Base-by-base conservation (phyloP, 2,329 filamentous ascomycete genomes). In the Cephalotrichum gorgonifer region DNA sequence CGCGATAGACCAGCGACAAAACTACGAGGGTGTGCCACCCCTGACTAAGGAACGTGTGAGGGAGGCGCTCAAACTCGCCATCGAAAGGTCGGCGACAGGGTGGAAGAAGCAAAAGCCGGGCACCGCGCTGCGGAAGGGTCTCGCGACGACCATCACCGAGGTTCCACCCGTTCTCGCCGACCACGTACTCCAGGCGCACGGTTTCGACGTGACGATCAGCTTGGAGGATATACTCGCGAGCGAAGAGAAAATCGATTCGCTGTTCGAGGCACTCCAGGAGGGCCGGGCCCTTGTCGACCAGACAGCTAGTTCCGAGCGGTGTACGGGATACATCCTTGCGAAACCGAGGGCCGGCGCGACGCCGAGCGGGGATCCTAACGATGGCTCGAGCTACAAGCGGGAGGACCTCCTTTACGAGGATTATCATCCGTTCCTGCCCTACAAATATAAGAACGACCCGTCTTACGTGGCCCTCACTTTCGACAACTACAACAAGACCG, bases 391-490 rank as follows among this genome's bases (percentile, higher is more conserved):
- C 35, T 9, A 50, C 26, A 70, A 67, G 48, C 61, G 67, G 9
- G 64, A 69, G 4, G 69, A 72, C 43, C 61, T 93, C 6, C 70
- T 95, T 2, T 98, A 96, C 60, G 86, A 96, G 49, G 93, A 98
- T 58, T 97, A 96, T 58, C 91, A 97, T 57, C 93, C 93, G 0
- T 97, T 97, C 63, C 72, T 85, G 35, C 93, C 93, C 0, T 72
- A 75, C 22, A 91, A 97, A 56, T 86, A 95, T 53, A 79, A 83
- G 53, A 72, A 77, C 6, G 81, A 89, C 50, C 70, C 80, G 0
- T 68, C 73, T 0, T 77, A 83, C 23, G 76, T 79, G 3, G 79
- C 95, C 15, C 60, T 97, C 12, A 79, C 87, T 48, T 89, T 90
- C 55, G 77, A 88, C 6, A 85, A 83, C 9, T 97, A 94, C 71